Evolutionary conservation across 495 filamentous ascomycete genomes (phyloP), one percentile per base, ranked within the genome.

Genomic region (Geoglossum glabrum): DNA sequence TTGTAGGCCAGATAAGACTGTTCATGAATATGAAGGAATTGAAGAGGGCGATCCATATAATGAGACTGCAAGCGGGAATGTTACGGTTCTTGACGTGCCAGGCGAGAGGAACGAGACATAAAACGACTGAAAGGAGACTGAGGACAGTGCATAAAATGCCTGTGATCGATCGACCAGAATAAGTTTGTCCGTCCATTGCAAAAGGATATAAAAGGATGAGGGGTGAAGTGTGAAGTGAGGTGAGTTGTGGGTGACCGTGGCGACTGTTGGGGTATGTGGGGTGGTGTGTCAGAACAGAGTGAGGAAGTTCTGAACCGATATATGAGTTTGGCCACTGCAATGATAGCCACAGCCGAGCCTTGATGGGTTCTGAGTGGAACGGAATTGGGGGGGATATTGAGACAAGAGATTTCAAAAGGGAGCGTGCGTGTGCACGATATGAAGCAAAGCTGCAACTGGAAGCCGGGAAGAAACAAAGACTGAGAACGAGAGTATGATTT

Each of bases 1-100:
- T 81, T 17, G 74, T 78, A 26, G 78, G 79, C 92, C 92, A 98
- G 57, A 94, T 76, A 40, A 92, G 64, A 10, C 85, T 74, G 66
- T 95, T 95, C 73, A 85, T 64, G 61, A 86, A 76, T 61, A 76
- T 82, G 67, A 81, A 73, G 23, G 83, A 7, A 66, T 90, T 89
- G 64, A 80, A 65, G 10, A 85, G 21, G 23, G 80, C 66, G 55
- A 82, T 72, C 75, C 80, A 86, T 60, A 72, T 64, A 60, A 88
- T 79, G 45, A 94, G 73, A 49, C 74, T 71, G 47, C 73, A 72
- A 36, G 79, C 81, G 10, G 78, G 76, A 51, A 83, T 67, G 61
- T 87, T 86, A 4, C 74, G 75, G 47, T 79, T 77, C 51, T 71
- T 71, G 61, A 74, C 68, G 56, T 85, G 76, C 52, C 81, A 75